These are phyloP conservation scores for Myriosclerotinia duriaeana DNA, from an alignment of 2,329 filamentous ascomycete genomes.

Conservation along the genomic window DNA sequence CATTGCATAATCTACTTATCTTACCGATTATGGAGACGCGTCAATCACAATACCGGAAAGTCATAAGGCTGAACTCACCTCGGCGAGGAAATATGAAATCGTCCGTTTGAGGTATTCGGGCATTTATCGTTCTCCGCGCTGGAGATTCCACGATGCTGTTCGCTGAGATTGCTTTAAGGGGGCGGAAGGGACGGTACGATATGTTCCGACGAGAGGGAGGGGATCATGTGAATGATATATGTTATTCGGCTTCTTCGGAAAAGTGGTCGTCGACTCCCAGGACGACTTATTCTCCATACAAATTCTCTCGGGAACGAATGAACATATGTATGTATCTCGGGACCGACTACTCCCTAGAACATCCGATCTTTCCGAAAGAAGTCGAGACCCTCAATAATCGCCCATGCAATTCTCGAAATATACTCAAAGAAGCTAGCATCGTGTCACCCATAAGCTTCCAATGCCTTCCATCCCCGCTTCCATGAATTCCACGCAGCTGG, in stretches of 20 bases:
- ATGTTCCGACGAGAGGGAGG: not conserved
- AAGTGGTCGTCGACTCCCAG: not conserved
- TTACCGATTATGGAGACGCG: not conserved
- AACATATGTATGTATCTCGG: not conserved
- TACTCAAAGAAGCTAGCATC: not conserved
- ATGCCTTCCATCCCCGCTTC: not conserved
- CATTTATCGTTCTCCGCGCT: constrained; percentile 1
- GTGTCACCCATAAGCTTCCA: not conserved
- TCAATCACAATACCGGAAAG: not conserved
- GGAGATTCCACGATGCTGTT: not conserved
- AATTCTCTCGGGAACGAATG: not conserved
- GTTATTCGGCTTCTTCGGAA: not conserved
- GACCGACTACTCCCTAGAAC: too few relatives aligned
- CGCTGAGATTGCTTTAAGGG: not conserved
- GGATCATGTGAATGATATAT: not conserved
- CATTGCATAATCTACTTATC: constrained; percentile 15
- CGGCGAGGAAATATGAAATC: constrained; percentile 2
- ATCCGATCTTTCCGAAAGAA: not conserved
- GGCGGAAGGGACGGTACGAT: not conserved
- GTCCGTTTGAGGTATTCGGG: not conserved
- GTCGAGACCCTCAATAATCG: not conserved
- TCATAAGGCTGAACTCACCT: constrained; percentile 9
- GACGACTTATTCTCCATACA: not conserved
- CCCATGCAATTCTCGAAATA: not conserved
- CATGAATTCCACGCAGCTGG: not conserved